Percentiles rank a stretch among this genome's conserved stretches.
Evolutionary conservation across 306 rosid species (phyloP).

Genomic region (Calophaca sinica): DNA sequence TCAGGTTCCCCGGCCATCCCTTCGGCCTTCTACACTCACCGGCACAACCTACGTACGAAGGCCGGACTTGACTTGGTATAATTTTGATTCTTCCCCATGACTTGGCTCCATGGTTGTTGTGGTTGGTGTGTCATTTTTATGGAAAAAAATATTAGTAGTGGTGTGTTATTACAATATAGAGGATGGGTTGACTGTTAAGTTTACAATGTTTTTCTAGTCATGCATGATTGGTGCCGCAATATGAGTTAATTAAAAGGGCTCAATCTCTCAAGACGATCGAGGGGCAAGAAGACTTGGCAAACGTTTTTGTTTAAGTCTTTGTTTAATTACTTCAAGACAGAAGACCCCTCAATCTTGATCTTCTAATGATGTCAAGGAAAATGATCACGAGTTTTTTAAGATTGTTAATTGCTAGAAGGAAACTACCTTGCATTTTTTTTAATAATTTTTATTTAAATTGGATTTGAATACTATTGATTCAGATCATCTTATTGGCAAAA

Average conservation of each 20-base stretch:
- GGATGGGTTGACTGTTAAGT: neutral
- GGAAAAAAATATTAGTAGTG: too few species aligned
- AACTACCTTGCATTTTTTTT: neutral
- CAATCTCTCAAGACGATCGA: neutral
- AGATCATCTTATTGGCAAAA: neutral
- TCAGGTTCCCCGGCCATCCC: too few species aligned
- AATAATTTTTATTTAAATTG: neutral
- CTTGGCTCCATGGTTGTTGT: too few species aligned
- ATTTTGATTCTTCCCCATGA: too few species aligned
- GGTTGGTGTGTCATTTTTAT: too few species aligned
- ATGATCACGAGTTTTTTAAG: constrained; percentile 12
- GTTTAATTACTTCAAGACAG: constrained; percentile 35
- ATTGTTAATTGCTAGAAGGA: constrained; percentile 9
- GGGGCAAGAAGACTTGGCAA: constrained; percentile 1
- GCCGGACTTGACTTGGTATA: too few species aligned
- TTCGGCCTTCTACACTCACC: too few species aligned
- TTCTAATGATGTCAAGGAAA: constrained; percentile 8
- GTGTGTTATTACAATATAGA: too few species aligned
- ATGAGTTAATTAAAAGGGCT: neutral
- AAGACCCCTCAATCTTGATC: constrained; percentile 19
- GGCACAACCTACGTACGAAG: too few species aligned
- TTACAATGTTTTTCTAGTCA: neutral
- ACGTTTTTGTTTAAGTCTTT: constrained; percentile 20
- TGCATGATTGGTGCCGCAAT: constrained; percentile 29
- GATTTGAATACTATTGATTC: neutral